A percentile compares a stretch with the other conserved stretches of the same genome.
phyloP scores from a whole-genome alignment of 2,329 filamentous ascomycete species.

The Chaetomiaceae sp. region DNA sequence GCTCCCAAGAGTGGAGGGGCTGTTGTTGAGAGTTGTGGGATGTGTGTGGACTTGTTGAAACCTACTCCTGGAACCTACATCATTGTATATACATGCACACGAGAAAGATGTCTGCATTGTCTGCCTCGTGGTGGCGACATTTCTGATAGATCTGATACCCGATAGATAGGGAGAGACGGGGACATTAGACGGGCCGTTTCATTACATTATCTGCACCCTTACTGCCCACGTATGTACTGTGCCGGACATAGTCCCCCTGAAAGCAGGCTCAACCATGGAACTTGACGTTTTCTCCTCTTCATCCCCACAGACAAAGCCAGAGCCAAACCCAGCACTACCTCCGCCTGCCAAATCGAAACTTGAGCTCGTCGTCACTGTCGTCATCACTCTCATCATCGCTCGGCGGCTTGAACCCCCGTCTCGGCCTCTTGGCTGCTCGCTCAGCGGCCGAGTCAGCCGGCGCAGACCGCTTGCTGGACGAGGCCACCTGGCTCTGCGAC shows the following conservation, averaged over 20 bases:
- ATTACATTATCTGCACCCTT: background rate
- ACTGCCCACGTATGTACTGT: no score
- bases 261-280: no score
- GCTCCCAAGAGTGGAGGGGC: no score
- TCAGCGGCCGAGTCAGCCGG: constrained; percentile 32
- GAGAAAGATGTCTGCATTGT: no score
- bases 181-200: background rate
- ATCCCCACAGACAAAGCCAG: background rate
- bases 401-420: constrained; percentile 22
- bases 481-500: constrained; percentile 23
- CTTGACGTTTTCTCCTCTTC: no score
- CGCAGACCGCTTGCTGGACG: constrained; percentile 29
- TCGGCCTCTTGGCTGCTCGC: constrained; percentile 34
- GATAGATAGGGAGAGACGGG: constrained; percentile 4
- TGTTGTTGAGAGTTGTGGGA: no score
- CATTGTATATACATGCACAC: no score
- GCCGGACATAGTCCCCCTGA: no score
- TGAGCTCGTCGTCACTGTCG: constrained; percentile 54
- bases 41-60: background rate
- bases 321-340: constrained; percentile 33
- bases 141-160: constrained; percentile 20
- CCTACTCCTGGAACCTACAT: no score
- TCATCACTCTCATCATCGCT: constrained; percentile 18
- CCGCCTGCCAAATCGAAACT: constrained; percentile 52
- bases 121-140: background rate